Conservation (phyloP, 139 green algal species). For the Micractinium conductrix region DNA sequence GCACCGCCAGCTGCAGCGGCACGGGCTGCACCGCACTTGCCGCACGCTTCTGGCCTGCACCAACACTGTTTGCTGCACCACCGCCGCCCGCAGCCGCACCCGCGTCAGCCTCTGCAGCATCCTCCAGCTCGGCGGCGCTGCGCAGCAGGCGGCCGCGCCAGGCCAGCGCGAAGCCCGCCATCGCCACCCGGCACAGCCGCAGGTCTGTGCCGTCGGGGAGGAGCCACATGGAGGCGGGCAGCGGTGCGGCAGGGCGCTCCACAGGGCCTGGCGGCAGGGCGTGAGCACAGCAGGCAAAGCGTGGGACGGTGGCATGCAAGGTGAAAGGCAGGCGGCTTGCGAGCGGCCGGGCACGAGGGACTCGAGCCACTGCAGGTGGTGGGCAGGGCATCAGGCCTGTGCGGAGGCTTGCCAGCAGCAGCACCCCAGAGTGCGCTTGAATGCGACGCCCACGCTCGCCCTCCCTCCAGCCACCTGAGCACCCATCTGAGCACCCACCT, state of each 20-base stretch:
- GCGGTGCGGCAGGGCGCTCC: not conserved
- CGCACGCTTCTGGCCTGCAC: not conserved
- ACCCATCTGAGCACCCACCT: too few relatives aligned
- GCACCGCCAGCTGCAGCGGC: conserved; percentile 11
- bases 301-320: too few relatives aligned
- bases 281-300: too few relatives aligned
- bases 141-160: conserved; percentile 1
- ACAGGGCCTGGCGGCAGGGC: not conserved
- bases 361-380: too few relatives aligned
- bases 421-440: too few relatives aligned
- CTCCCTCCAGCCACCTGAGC: too few relatives aligned
- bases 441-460: too few relatives aligned
- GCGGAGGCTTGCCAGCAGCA: too few relatives aligned
- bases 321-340: too few relatives aligned
- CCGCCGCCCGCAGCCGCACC: not conserved
- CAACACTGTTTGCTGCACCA: conserved; percentile 3
- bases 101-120: not conserved
- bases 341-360: too few relatives aligned
- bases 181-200: conserved; percentile 29
- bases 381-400: too few relatives aligned
- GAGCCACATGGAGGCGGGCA: conserved; percentile 21
- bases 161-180: conserved; percentile 20
- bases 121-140: too few relatives aligned
- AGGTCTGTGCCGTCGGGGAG: conserved; percentile 28
- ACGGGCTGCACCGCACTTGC: not conserved